phyloP scores from a whole-genome alignment of 495 filamentous ascomycete species.

The Penicillium atrosanguineum region DNA sequence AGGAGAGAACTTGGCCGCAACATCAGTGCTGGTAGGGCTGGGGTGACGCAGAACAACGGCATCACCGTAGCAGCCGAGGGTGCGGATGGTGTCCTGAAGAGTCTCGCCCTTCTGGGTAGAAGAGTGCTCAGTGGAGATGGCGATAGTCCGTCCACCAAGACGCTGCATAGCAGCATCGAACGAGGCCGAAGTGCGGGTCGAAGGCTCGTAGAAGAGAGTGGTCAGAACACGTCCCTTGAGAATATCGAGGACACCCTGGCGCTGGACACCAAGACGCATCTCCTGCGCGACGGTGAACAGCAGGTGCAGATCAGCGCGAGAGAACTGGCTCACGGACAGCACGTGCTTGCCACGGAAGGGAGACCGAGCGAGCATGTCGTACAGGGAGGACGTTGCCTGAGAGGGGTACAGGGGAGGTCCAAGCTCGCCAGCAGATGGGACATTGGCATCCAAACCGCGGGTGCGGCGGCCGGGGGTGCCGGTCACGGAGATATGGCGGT shows the following conservation, averaged over 20 bases:
- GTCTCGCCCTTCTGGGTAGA: slow-evolving; percentile 91
- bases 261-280: slow-evolving; percentile 89
- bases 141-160: slow-evolving; percentile 78
- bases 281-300: slow-evolving; percentile 96
- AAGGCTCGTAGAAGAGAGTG: slow-evolving; percentile 97
- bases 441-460: slow-evolving; percentile 26
- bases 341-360: slow-evolving; percentile 85
- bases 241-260: slow-evolving; percentile 82
- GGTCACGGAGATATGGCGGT: slow-evolving; percentile 43
- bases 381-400: slow-evolving; percentile 57
- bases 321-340: slow-evolving; percentile 86
- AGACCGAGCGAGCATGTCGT: slow-evolving; percentile 71
- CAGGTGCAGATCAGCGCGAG: slow-evolving; percentile 78
- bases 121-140: slow-evolving; percentile 74
- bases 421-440: slow-evolving; percentile 48
- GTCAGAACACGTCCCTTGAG: slow-evolving; percentile 81
- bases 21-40: slow-evolving; percentile 68
- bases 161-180: slow-evolving; percentile 99
- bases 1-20: slow-evolving; percentile 78
- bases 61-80: slow-evolving; percentile 89
- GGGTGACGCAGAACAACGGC: slow-evolving; percentile 94
- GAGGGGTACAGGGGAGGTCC: slow-evolving; percentile 49
- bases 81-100: slow-evolving; percentile 89
- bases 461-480: slow-evolving; percentile 38
- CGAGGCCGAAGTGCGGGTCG: slow-evolving; percentile 90